phyloP scores from a whole-genome alignment of 495 filamentous ascomycete genomes.

The Aspergillus diversus region DNA sequence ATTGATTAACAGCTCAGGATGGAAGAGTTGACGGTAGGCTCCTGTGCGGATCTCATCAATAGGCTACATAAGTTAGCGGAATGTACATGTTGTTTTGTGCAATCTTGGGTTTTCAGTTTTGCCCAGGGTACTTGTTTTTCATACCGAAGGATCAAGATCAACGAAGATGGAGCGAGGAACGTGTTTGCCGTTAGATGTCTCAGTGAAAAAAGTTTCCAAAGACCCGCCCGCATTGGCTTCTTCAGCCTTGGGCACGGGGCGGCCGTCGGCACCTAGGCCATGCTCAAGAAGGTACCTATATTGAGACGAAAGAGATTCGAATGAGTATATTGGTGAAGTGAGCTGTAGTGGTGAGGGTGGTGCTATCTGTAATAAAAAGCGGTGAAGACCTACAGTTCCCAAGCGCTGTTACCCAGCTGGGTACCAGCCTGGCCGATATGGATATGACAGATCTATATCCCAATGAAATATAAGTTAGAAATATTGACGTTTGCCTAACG shows the following conservation, averaged over 20 bases:
- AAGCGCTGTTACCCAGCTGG: constrained; percentile 92
- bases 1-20: constrained; percentile 84
- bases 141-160: constrained; percentile 83
- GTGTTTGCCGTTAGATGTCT: constrained; percentile 84
- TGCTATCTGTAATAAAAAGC: constrained; percentile 28
- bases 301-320: constrained; percentile 14
- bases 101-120: too few relatives aligned
- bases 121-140: constrained; percentile 17
- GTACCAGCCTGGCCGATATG: constrained; percentile 92
- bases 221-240: constrained; percentile 68
- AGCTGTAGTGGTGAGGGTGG: neutral
- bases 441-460: constrained; percentile 75
- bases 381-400: constrained; percentile 83
- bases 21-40: constrained; percentile 82
- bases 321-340: neutral
- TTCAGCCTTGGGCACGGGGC: constrained; percentile 59
- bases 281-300: constrained; percentile 88
- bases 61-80: constrained; percentile 50
- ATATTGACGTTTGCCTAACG: constrained; percentile 17
- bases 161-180: constrained; percentile 90
- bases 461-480: neutral
- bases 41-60: constrained; percentile 92
- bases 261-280: constrained; percentile 78
- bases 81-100: neutral
- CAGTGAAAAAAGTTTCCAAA: constrained; percentile 90